Evolutionary conservation across 2,329 filamentous ascomycete genomes (phyloP).

Genomic region (Aspergillus chevalieri): DNA sequence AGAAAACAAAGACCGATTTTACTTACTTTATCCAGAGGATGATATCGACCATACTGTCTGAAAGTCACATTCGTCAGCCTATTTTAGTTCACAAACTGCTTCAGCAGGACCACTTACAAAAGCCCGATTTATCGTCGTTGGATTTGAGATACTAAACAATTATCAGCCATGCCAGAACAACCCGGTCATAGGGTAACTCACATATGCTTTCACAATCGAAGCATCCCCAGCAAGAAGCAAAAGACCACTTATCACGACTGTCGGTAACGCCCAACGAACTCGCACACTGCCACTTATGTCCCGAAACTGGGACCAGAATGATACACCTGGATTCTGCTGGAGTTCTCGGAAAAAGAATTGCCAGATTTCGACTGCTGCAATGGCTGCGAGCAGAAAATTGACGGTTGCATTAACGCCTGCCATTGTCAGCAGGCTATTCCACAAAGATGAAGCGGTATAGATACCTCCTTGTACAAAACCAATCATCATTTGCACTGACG

Average conservation of each 20-base stretch:
- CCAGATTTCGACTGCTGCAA: background rate
- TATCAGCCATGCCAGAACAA: background rate
- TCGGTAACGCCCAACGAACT: slow-evolving; percentile 26
- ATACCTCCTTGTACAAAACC: background rate
- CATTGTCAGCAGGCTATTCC: background rate
- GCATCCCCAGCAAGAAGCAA: slow-evolving; percentile 30
- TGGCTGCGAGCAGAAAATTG: background rate
- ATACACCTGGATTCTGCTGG: background rate
- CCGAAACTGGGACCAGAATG: slow-evolving; percentile 16
- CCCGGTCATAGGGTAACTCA: slow-evolving; percentile 6
- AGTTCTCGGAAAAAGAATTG: background rate
- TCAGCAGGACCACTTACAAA: background rate
- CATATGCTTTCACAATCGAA: slow-evolving; percentile 33
- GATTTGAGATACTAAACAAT: background rate
- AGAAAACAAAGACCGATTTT: too few species aligned
- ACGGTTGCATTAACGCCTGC: background rate
- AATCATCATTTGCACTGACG: slow-evolving; percentile 26
- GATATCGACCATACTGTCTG: too few species aligned
- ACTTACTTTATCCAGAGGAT: slow-evolving; percentile 34
- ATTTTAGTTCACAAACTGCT: too few species aligned
- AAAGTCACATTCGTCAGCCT: too few species aligned
- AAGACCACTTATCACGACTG: slow-evolving; percentile 26
- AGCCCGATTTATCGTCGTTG: background rate
- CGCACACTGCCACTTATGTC: slow-evolving; percentile 22
- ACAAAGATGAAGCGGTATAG: background rate